phyloP scores from a whole-genome alignment of 148 eudicot genomes.

The Nepenthes mirabilis region DNA sequence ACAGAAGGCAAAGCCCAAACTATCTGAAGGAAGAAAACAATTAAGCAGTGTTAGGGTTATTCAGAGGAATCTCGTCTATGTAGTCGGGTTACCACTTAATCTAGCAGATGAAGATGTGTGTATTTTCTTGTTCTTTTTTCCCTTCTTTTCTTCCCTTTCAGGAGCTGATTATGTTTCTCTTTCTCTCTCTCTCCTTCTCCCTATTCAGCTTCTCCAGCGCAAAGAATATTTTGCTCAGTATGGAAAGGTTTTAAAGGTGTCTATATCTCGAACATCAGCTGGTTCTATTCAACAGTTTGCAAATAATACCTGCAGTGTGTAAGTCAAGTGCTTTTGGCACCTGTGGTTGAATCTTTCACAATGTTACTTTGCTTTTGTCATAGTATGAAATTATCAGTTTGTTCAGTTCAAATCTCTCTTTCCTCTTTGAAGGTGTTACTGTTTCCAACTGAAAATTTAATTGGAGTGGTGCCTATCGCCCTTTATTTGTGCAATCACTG shows the following conservation, averaged over 20 bases:
- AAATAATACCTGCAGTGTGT: conserved; percentile 97
- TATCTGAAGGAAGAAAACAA: conserved; percentile 77
- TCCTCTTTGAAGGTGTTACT: too few relatives aligned
- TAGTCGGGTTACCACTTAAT: conserved; percentile 78
- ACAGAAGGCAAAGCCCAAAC: conserved; percentile 58
- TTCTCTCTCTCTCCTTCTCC: conserved; percentile 3
- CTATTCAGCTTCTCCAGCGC: conserved; percentile 66
- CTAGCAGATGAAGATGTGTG: conserved; percentile 92
- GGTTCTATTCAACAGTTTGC: conserved; percentile 91
- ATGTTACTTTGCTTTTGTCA: not conserved
- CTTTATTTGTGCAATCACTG: too few relatives aligned
- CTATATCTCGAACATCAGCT: conserved; percentile 86
- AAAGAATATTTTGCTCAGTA: conserved; percentile 82
- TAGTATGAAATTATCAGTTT: not conserved
- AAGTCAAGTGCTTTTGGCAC: conserved; percentile 19
- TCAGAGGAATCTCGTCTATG: conserved; percentile 86
- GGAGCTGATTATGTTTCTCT: conserved; percentile 2
- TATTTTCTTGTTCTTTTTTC: conserved; percentile 8
- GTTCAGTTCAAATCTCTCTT: not conserved
- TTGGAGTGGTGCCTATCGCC: too few relatives aligned
- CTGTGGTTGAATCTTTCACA: not conserved
- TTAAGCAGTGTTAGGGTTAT: conserved; percentile 86
- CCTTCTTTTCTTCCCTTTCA: not conserved
- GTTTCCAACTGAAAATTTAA: too few relatives aligned
- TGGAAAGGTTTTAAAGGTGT: conserved; percentile 92